These are phyloP conservation scores for Purshia tridentata DNA, from an alignment of 306 rosid species.

Conservation along the genomic window DNA sequence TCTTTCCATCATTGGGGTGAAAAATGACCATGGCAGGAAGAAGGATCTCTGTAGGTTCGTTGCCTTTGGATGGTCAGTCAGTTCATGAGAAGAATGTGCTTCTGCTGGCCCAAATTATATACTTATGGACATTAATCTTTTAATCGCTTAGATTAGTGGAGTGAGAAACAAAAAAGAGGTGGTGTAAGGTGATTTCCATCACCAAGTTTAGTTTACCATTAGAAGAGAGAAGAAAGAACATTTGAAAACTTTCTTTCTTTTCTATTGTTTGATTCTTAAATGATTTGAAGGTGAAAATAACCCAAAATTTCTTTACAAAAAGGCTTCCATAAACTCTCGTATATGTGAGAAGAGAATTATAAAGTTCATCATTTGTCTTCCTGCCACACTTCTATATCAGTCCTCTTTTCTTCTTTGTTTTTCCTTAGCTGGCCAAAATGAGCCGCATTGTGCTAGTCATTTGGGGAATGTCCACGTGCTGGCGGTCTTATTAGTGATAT, in stretches of 20 bases:
- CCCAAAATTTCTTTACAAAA: background rate
- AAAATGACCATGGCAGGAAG: slow-evolving; percentile 29
- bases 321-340: background rate
- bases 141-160: background rate
- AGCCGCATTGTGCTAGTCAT: too few relatives aligned
- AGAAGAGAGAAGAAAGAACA: too few relatives aligned
- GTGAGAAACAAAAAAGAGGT: background rate
- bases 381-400: too few relatives aligned
- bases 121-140: too few relatives aligned
- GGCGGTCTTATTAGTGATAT: too few relatives aligned
- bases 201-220: too few relatives aligned
- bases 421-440: too few relatives aligned
- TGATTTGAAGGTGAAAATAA: background rate
- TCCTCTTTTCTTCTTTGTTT: too few relatives aligned
- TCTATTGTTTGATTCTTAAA: background rate
- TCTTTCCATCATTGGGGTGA: slow-evolving; percentile 26
- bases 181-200: background rate
- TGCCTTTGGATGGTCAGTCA: slow-evolving; percentile 11
- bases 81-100: background rate
- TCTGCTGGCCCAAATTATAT: background rate
- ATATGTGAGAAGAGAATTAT: background rate
- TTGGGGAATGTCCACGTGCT: too few relatives aligned
- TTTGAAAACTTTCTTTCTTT: background rate
- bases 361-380: background rate
- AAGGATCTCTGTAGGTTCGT: slow-evolving; percentile 17